phyloP scores from a whole-genome alignment of 306 rosid species.

The Lablab purpureus region DNA sequence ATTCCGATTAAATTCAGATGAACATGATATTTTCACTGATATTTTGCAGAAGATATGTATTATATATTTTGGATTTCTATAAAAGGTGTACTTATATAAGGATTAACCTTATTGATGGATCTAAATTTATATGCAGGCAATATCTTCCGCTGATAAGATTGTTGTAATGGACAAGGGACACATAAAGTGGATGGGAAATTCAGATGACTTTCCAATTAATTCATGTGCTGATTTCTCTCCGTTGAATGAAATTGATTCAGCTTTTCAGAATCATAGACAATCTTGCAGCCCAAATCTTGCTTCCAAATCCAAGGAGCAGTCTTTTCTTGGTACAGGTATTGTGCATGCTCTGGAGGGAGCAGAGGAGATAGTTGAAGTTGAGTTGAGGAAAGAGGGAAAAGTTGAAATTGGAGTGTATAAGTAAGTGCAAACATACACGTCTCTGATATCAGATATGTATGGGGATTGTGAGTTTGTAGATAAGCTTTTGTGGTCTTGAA shows the following conservation, averaged over 20 bases:
- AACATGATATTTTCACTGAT: not conserved
- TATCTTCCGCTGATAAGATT: constrained; percentile 81
- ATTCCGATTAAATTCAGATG: constrained; percentile 16
- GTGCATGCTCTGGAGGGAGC: constrained; percentile 47
- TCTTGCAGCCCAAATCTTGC: constrained; percentile 50
- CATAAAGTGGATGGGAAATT: constrained; percentile 81
- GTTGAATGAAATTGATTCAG: constrained; percentile 76
- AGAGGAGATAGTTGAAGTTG: constrained; percentile 72
- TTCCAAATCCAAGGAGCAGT: constrained; percentile 45
- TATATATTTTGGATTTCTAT: constrained; percentile 21
- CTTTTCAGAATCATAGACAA: constrained; percentile 50
- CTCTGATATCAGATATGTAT: constrained; percentile 9
- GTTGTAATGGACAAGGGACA: constrained; percentile 83
- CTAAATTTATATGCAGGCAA: constrained; percentile 64
- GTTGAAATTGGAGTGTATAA: constrained; percentile 83
- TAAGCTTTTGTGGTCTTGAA: constrained; percentile 18
- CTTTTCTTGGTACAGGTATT: constrained; percentile 50
- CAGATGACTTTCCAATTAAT: constrained; percentile 61
- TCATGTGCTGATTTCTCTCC: constrained; percentile 68
- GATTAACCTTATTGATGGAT: constrained; percentile 35
- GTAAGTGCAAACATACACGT: constrained; percentile 58
- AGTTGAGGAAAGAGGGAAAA: constrained; percentile 86
- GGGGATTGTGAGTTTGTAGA: constrained; percentile 11
- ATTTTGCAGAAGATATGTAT: constrained; percentile 14
- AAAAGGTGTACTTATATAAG: constrained; percentile 9